Evolutionary conservation across 768 basidiomycete genomes (phyloP).

Genomic region (Lactifluus rugatus): DNA sequence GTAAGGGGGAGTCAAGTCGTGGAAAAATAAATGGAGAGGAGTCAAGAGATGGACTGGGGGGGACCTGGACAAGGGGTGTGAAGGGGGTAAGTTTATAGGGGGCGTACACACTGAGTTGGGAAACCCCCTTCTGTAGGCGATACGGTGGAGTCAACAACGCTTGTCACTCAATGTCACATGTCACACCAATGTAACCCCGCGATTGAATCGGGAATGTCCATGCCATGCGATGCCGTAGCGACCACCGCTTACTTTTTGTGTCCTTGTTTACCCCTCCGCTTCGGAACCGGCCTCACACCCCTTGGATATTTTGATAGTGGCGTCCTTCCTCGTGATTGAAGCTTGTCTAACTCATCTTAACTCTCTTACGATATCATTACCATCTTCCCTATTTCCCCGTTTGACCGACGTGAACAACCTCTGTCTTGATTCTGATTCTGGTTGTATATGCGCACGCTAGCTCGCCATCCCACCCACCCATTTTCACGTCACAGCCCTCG

Average conservation of each 20-base stretch:
- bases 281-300: constrained; percentile 9
- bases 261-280: background rate
- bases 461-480: background rate
- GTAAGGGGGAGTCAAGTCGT: background rate
- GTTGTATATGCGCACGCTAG: background rate
- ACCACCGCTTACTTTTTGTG: constrained; percentile 1
- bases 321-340: constrained; percentile 5
- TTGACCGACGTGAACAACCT: too few relatives aligned
- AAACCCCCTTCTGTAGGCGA: constrained; percentile 19
- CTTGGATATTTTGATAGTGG: constrained; percentile 15
- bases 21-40: background rate
- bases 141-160: constrained; percentile 25
- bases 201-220: constrained; percentile 7
- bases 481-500: background rate
- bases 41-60: background rate
- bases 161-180: constrained; percentile 20
- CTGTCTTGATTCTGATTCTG: too few relatives aligned
- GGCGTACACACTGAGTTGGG: constrained; percentile 10
- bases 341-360: background rate
- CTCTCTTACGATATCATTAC: background rate
- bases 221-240: background rate
- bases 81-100: constrained; percentile 15
- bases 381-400: background rate
- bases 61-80: background rate
- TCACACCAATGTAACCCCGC: constrained; percentile 10